phyloP scores from a whole-genome alignment of 768 basidiomycete species.

The Pleurotus platypus region DNA sequence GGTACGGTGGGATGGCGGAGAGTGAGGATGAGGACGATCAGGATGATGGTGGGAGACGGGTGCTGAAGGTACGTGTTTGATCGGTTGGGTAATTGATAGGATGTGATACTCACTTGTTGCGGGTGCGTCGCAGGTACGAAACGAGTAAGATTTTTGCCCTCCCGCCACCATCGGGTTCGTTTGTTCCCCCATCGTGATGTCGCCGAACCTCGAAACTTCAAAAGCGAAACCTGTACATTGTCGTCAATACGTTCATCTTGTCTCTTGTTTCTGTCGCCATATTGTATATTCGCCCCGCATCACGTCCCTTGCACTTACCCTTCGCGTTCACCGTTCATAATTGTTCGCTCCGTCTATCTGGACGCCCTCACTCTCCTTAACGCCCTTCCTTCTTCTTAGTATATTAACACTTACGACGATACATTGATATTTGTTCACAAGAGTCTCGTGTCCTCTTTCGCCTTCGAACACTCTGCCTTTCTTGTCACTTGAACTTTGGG shows the following conservation, averaged over 20 bases:
- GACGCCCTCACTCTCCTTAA: background rate
- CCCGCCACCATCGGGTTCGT: background rate
- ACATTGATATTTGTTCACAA: too few species aligned
- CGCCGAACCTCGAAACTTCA: background rate
- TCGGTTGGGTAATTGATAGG: background rate
- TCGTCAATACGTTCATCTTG: background rate
- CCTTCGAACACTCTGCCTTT: too few species aligned
- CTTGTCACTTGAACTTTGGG: too few species aligned
- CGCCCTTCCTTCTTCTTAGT: background rate
- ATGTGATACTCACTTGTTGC: background rate
- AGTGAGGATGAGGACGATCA: constrained; percentile 10
- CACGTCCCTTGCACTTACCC: background rate
- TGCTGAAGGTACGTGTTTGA: constrained; percentile 28
- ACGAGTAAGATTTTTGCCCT: constrained; percentile 13
- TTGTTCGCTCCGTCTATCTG: background rate
- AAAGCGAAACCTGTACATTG: background rate
- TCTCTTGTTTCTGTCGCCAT: background rate
- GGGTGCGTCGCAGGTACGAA: constrained; percentile 19
- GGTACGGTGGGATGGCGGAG: constrained; percentile 14
- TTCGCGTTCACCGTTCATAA: background rate
- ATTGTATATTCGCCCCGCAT: background rate
- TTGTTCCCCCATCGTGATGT: too few species aligned
- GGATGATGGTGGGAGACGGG: constrained; percentile 19
- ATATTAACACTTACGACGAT: too few species aligned
- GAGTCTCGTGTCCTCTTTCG: too few species aligned